A percentile compares a stretch with the other conserved stretches of the same genome.
Evolutionary conservation across 2,329 filamentous ascomycete species (phyloP).

Genomic region (Ophiobolus disseminans): DNA sequence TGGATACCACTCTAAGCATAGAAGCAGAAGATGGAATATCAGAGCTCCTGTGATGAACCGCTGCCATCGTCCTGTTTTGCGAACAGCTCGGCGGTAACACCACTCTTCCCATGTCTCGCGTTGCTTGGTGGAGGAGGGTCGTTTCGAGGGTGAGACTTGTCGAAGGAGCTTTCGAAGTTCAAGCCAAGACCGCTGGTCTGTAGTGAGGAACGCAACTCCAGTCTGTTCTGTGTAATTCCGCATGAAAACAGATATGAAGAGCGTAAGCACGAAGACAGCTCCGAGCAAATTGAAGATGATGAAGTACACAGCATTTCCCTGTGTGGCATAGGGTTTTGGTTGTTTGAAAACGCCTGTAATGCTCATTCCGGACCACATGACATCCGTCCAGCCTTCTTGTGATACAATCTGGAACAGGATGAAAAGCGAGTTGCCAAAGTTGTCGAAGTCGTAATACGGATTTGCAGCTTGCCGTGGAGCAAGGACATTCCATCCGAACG

Average conservation of each 20-base stretch:
- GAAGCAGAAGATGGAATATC: conserved; percentile 79
- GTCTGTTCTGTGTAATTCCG: conserved; percentile 99
- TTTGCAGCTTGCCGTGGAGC: conserved; percentile 83
- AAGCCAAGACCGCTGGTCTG: conserved; percentile 95
- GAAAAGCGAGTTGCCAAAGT: conserved; percentile 91
- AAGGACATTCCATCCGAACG: conserved; percentile 84
- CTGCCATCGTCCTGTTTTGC: conserved; percentile 94
- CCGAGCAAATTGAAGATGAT: conserved; percentile 95
- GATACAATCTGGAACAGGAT: conserved; percentile 99
- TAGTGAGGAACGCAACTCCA: conserved; percentile 92
- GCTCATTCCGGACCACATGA: conserved; percentile 82
- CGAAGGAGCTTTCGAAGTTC: conserved; percentile 89
- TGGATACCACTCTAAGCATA: conserved; percentile 85
- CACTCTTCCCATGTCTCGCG: conserved; percentile 81
- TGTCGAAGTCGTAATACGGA: conserved; percentile 88
- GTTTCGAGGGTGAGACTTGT: conserved; percentile 93
- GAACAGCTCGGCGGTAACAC: conserved; percentile 93
- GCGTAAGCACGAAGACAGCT: conserved; percentile 92
- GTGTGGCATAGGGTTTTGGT: conserved; percentile 70
- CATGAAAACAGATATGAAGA: conserved; percentile 99
- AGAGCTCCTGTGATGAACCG: conserved; percentile 79
- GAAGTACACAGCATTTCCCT: conserved; percentile 93
- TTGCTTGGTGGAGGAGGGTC: conserved; percentile 79
- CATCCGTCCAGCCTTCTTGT: conserved; percentile 96
- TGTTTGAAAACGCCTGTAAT: conserved; percentile 81